A percentile compares a stretch with the other conserved stretches of the same genome.
Conservation (phyloP, 768 basidiomycete species). For the Suillus subaureus region DNA sequence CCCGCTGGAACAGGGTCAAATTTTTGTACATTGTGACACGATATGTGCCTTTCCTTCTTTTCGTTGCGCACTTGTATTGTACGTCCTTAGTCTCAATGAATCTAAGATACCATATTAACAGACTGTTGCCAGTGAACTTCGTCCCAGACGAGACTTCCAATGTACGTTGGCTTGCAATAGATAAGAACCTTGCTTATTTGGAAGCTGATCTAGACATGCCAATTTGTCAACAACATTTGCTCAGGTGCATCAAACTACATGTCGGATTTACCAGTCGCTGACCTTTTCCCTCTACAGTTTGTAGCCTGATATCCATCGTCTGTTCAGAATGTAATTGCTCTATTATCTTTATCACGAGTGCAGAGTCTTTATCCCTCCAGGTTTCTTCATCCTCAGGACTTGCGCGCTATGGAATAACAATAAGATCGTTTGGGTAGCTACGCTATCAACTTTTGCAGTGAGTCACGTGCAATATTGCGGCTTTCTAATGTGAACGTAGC, state of each 20-base stretch:
- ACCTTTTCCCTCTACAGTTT: neutral
- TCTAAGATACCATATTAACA: neutral
- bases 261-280: neutral
- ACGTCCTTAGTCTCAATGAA: too few species aligned
- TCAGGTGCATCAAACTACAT: constrained; percentile 1
- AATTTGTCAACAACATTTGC: constrained; percentile 1
- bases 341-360: neutral
- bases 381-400: constrained; percentile 11
- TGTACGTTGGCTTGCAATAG: neutral
- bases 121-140: neutral
- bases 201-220: constrained; percentile 2
- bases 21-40: too few species aligned
- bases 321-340: constrained; percentile 9
- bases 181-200: neutral
- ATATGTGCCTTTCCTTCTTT: too few species aligned
- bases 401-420: constrained; percentile 8
- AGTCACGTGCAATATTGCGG: neutral
- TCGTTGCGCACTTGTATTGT: too few species aligned
- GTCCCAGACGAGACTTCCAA: neutral
- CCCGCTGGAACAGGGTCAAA: too few species aligned
- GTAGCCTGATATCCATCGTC: constrained; percentile 5
- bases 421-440: neutral
- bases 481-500: neutral
- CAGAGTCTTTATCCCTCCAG: neutral
- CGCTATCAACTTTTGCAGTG: constrained; percentile 5